Base-by-base conservation (phyloP, 192 early-diverging fungal species). In the Kickxella alabastrina region DNA sequence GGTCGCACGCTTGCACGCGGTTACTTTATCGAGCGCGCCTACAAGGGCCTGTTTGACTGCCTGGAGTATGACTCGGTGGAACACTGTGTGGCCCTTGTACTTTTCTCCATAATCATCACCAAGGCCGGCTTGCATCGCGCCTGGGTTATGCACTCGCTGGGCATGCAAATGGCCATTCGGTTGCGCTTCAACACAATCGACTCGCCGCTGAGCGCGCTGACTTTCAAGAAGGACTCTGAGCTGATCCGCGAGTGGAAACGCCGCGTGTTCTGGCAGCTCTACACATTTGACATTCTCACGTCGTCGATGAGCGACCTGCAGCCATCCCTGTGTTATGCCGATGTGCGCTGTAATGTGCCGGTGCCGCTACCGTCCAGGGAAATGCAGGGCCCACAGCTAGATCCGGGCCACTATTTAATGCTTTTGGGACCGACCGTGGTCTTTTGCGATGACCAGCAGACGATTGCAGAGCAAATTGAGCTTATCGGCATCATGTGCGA, bases 241-340 rank as follows among this genome's bases (percentile, higher is more conserved):
- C 15, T 60, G 43, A 49, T 25, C 2, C 66, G 35, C 49, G 72
- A 75, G 46, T 75, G 72, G 72, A 75, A 75, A 52, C 55, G 72
- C 1, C 65, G 72, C 5, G 66, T 75, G 53, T 75, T 75, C 25
- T 75, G 72, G 72, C 72, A 75, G 56, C 57, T 75, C 22, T 75
- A 57, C 49, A 59, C 56, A 8, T 60, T 59, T 27, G 72, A 75
- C 22, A 25, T 68, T 13, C 52, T 68, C 40, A 49, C 65, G 6
- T 52, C 54, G 21, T 61, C 72, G 39, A 43, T 68, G 18, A 48
- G 66, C 56, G 66, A 67, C 31, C 43, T 68, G 59, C 65, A 65
- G 32, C 65, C 52, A 0, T 61, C 57, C 10, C 60, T 75, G 19
- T 37, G 43, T 0, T 40, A 61, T 28, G 25, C 48, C 23, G 61